Evolutionary conservation across 176 grass and related monocot species (phyloP).

Genomic region (Oropetium thomaeum): DNA sequence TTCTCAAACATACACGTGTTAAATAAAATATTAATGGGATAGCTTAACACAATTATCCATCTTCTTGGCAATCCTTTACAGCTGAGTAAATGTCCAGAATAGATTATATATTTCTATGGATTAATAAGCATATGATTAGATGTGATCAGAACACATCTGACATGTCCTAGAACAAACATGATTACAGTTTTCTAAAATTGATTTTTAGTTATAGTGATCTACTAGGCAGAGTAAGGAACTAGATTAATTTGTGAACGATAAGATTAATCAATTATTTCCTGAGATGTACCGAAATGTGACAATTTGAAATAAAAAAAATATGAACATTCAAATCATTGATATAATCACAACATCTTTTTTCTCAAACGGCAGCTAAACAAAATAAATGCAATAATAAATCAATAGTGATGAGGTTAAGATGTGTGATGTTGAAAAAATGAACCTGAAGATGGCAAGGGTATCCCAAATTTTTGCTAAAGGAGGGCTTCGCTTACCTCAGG

Average conservation of each 20-base stretch:
- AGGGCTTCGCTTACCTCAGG: conserved; percentile 75
- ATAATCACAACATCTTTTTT: neutral
- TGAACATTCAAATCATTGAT: neutral
- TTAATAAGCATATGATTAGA: too few species aligned
- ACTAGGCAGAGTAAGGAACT: neutral
- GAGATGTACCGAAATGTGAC: neutral
- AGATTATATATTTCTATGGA: conserved; percentile 22
- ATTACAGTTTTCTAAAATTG: conserved; percentile 1
- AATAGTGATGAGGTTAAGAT: neutral
- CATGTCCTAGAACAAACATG: neutral
- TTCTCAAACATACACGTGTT: conserved; percentile 9
- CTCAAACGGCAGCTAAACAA: neutral
- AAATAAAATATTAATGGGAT: neutral
- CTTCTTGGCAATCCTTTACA: neutral
- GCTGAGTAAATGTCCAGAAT: neutral
- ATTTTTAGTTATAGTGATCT: conserved; percentile 9
- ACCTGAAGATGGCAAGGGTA: conserved; percentile 10
- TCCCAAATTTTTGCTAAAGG: conserved; percentile 8
- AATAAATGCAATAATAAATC: conserved; percentile 1
- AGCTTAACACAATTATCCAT: conserved; percentile 1
- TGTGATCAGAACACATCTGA: neutral
- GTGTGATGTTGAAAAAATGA: neutral
- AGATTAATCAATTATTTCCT: neutral
- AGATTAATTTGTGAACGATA: neutral
- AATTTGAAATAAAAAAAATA: neutral